These are phyloP conservation scores for Monosporascus cannonballus DNA, from an alignment of 2,329 filamentous ascomycete species.

Conservation along the genomic window DNA sequence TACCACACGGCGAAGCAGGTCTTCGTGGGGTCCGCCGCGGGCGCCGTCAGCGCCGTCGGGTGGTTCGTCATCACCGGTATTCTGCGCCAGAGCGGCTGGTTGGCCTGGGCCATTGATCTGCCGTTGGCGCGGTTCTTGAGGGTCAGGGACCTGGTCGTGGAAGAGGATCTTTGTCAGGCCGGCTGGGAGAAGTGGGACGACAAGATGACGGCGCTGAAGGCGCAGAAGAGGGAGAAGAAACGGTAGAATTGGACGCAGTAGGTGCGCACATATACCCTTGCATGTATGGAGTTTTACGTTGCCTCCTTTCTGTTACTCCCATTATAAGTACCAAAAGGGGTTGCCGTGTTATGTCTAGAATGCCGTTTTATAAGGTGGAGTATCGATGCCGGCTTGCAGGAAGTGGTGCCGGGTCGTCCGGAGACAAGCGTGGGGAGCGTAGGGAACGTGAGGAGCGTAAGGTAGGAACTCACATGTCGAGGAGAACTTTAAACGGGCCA, in stretches of 20 bases:
- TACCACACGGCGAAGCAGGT: conserved; percentile 92
- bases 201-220: conserved; percentile 28
- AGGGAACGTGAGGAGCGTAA: too few relatives aligned
- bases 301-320: too few relatives aligned
- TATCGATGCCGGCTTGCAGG: too few relatives aligned
- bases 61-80: conserved; percentile 76
- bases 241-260: not conserved
- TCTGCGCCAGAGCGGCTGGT: conserved; percentile 59
- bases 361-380: too few relatives aligned
- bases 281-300: too few relatives aligned
- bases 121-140: conserved; percentile 60
- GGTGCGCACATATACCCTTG: not conserved
- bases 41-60: conserved; percentile 60
- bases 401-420: too few relatives aligned
- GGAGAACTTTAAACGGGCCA: too few relatives aligned
- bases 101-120: conserved; percentile 67
- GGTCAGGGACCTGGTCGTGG: conserved; percentile 75
- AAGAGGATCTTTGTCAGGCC: conserved; percentile 83
- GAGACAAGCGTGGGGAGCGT: too few relatives aligned
- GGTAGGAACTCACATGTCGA: too few relatives aligned
- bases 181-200: conserved; percentile 91
- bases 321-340: too few relatives aligned
- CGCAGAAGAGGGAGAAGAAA: conserved; percentile 28
- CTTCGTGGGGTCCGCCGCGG: conserved; percentile 68
- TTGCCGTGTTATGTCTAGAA: too few relatives aligned